These are phyloP conservation scores for Geum urbanum DNA, from an alignment of 306 rosid genomes.

Conservation along the genomic window DNA sequence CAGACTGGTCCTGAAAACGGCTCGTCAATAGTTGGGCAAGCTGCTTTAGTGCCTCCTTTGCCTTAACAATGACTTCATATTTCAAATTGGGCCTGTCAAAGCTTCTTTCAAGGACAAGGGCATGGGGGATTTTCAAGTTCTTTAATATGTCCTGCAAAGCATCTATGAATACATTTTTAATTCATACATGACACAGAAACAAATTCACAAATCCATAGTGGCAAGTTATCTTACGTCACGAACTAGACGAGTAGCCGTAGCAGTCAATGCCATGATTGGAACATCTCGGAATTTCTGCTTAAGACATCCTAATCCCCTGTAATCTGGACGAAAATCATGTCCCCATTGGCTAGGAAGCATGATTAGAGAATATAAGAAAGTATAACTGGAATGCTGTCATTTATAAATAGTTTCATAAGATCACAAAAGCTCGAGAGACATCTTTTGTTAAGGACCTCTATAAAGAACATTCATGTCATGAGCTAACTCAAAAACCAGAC, in stretches of 20 bases:
- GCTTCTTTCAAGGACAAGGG: conserved; percentile 88
- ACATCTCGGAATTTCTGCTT: conserved; percentile 72
- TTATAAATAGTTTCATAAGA: not conserved
- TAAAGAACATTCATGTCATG: not conserved
- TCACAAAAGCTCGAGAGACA: not conserved
- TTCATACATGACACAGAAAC: conserved; percentile 5
- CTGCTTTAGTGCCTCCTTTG: conserved; percentile 74
- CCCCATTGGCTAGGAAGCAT: conserved; percentile 88
- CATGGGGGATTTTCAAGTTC: conserved; percentile 75
- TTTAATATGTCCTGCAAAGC: conserved; percentile 72
- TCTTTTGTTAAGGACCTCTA: too few relatives aligned
- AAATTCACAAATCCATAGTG: conserved; percentile 8
- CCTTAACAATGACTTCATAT: conserved; percentile 77
- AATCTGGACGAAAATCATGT: conserved; percentile 98
- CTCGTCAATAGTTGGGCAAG: conserved; percentile 59
- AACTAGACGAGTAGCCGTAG: conserved; percentile 88
- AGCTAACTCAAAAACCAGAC: conserved; percentile 3
- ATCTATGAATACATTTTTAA: conserved; percentile 8
- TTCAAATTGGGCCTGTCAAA: conserved; percentile 95
- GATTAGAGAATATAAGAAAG: conserved; percentile 11
- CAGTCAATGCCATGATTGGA: conserved; percentile 96
- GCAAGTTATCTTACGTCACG: conserved; percentile 50
- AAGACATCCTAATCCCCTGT: conserved; percentile 79
- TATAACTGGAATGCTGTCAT: not conserved
- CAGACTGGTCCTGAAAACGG: conserved; percentile 68